A percentile compares a stretch with the other conserved stretches of the same genome.
Evolutionary conservation across 371 early-diverging fungal genomes (phyloP).

Genomic region (Syncephalis plumigaleata): DNA sequence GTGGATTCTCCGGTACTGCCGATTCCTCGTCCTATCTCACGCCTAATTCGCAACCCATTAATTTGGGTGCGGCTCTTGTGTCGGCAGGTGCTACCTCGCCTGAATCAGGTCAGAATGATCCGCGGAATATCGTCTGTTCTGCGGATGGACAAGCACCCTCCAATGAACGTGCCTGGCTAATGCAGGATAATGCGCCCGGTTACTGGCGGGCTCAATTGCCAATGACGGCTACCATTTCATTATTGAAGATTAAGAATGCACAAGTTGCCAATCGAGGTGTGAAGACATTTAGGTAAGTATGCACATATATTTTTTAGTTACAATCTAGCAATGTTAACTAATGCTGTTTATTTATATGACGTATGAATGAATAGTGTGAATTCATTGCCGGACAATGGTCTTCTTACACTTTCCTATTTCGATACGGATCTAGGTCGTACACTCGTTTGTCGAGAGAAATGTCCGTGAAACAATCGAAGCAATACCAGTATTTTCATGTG

Average conservation of each 20-base stretch:
- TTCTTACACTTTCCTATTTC: constrained; percentile 31
- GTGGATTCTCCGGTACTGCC: not conserved
- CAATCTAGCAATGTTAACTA: not conserved
- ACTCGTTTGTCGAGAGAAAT: constrained; percentile 31
- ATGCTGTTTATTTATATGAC: not conserved
- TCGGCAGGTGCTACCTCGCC: constrained; percentile 4
- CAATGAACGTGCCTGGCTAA: constrained; percentile 31
- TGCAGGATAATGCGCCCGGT: constrained; percentile 40
- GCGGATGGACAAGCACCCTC: constrained; percentile 13
- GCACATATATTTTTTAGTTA: no score
- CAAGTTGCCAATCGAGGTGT: constrained; percentile 35
- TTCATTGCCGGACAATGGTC: constrained; percentile 23
- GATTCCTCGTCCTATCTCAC: not conserved
- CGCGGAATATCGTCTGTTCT: constrained; percentile 28
- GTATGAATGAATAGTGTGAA: constrained; percentile 11
- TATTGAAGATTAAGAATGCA: constrained; percentile 49
- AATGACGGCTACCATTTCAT: constrained; percentile 35
- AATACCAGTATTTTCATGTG: constrained; percentile 5
- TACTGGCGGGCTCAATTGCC: constrained; percentile 40
- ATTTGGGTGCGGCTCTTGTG: not conserved
- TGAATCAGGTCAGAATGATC: constrained; percentile 15
- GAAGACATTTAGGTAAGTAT: constrained; percentile 33
- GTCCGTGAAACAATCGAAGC: constrained; percentile 13
- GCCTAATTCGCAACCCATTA: not conserved
- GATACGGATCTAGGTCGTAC: constrained; percentile 26